phyloP scores from a whole-genome alignment of 306 rosid species.

The Elaeagnus macrophylla region DNA sequence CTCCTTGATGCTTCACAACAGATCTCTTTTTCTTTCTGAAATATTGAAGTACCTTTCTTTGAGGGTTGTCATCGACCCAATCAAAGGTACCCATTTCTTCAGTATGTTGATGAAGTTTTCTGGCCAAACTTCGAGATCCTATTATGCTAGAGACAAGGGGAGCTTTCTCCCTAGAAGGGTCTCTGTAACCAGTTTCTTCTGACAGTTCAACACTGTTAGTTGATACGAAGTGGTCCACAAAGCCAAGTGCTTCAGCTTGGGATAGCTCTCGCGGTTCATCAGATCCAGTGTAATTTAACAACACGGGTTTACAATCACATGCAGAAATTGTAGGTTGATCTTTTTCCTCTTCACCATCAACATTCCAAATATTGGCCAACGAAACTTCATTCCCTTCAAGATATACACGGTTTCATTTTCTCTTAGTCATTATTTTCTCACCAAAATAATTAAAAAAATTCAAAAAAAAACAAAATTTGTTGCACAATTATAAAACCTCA shows the following conservation, averaged over 20 bases:
- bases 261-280: slow-evolving; percentile 39
- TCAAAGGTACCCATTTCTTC: slow-evolving; percentile 33
- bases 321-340: slow-evolving; percentile 13
- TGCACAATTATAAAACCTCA: neutral
- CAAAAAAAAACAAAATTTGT: too few species aligned
- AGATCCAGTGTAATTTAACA: slow-evolving; percentile 26
- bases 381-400: slow-evolving; percentile 33
- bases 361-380: slow-evolving; percentile 14
- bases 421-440: neutral
- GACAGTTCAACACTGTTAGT: slow-evolving; percentile 21
- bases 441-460: slow-evolving; percentile 3
- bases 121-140: slow-evolving; percentile 43
- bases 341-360: slow-evolving; percentile 6
- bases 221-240: slow-evolving; percentile 54
- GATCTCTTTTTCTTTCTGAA: too few species aligned
- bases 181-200: slow-evolving; percentile 22
- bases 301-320: neutral
- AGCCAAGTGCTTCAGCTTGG: slow-evolving; percentile 41
- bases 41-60: neutral
- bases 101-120: slow-evolving; percentile 27
- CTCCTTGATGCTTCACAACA: too few species aligned
- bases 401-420: slow-evolving; percentile 4
- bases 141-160: slow-evolving; percentile 28
- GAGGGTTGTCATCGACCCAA: slow-evolving; percentile 33
- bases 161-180: slow-evolving; percentile 31